Evolutionary conservation across 2,329 filamentous ascomycete species (phyloP).

Genomic region (Chaetomiaceae sp.): DNA sequence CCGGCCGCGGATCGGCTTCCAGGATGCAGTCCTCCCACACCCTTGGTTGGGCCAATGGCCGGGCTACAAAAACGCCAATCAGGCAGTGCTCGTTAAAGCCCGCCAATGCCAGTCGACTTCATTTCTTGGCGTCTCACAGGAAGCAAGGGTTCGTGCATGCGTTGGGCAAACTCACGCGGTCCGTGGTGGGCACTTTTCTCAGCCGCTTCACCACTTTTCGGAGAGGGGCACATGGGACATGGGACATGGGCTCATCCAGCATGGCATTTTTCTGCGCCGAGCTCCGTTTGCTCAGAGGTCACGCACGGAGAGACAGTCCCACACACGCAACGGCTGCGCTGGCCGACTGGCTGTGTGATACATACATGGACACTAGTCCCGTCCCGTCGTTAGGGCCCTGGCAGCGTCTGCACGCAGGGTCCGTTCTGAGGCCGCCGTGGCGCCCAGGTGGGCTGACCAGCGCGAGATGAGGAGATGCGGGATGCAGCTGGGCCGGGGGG

Average conservation of each 20-base stretch:
- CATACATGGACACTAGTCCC: too few relatives aligned
- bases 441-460: neutral
- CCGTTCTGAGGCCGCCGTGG: neutral
- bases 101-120: slow-evolving; percentile 2
- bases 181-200: neutral
- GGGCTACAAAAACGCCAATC: slow-evolving; percentile 6
- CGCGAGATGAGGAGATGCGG: neutral
- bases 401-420: neutral
- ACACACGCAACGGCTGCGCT: neutral
- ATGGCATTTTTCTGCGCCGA: neutral
- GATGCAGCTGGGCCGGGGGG: neutral
- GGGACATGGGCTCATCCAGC: neutral
- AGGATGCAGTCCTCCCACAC: too few relatives aligned
- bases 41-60: slow-evolving; percentile 3
- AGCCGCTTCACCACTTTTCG: neutral
- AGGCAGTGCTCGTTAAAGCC: slow-evolving; percentile 10
- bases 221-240: neutral
- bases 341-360: too few relatives aligned
- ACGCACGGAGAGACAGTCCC: too few relatives aligned
- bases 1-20: slow-evolving; percentile 4
- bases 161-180: too few relatives aligned
- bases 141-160: neutral
- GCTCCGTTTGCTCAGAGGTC: too few relatives aligned
- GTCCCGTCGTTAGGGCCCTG: neutral
- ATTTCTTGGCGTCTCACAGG: slow-evolving; percentile 1